These are phyloP conservation scores for Fennellomyces sp. DNA, from an alignment of 371 early-diverging fungal species.

Conservation along the genomic window DNA sequence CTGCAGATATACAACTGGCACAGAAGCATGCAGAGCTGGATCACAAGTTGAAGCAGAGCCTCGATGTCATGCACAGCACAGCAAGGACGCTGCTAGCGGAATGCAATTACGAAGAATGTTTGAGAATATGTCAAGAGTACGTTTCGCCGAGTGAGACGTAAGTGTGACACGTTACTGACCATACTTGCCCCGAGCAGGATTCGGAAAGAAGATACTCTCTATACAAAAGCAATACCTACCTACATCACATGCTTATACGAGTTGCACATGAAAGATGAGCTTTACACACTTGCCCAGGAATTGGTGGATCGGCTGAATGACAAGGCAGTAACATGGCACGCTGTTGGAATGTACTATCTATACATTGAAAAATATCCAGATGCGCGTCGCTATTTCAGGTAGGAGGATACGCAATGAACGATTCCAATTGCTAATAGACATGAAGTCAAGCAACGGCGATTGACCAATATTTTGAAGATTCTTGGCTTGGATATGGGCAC, in stretches of 20 bases:
- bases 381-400: constrained; percentile 66
- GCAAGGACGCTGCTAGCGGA: constrained; percentile 62
- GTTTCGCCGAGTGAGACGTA: neutral
- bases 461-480: constrained; percentile 65
- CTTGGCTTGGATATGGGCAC: constrained; percentile 84
- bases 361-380: constrained; percentile 57
- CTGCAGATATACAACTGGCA: constrained; percentile 44
- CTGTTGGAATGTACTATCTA: constrained; percentile 78
- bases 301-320: constrained; percentile 30
- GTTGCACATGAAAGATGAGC: constrained; percentile 55
- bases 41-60: constrained; percentile 50
- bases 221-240: constrained; percentile 58
- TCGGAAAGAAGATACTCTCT: constrained; percentile 58
- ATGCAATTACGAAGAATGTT: constrained; percentile 58
- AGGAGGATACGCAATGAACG: neutral
- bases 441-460: constrained; percentile 59
- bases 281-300: constrained; percentile 61
- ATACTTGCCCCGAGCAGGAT: constrained; percentile 33
- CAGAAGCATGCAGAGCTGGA: constrained; percentile 41
- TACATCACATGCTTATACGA: constrained; percentile 71
- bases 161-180: neutral
- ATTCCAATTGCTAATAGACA: neutral
- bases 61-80: constrained; percentile 61
- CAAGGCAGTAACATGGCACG: constrained; percentile 63
- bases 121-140: constrained; percentile 60